These are phyloP conservation scores for Tuber brumale DNA, from an alignment of 495 filamentous ascomycete species.

Conservation along the genomic window DNA sequence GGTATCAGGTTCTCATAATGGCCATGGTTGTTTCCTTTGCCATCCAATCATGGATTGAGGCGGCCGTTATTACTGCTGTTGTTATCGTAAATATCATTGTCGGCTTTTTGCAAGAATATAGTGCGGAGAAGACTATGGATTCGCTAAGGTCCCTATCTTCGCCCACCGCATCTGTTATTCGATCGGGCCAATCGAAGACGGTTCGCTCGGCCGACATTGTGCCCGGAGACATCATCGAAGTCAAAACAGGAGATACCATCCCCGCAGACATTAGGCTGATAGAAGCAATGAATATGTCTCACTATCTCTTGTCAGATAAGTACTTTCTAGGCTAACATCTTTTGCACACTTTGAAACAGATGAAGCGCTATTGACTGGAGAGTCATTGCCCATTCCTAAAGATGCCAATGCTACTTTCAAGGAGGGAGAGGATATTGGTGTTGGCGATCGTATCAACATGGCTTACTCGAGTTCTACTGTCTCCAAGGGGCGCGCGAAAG, in stretches of 20 bases:
- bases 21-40: conserved; percentile 66
- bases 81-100: conserved; percentile 62
- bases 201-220: conserved; percentile 68
- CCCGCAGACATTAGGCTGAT: conserved; percentile 72
- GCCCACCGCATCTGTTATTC: conserved; percentile 67
- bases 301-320: conserved; percentile 46
- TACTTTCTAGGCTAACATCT: conserved; percentile 38
- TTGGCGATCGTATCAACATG: conserved; percentile 48
- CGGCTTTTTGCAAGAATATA: conserved; percentile 65
- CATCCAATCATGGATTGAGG: conserved; percentile 64
- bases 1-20: conserved; percentile 54
- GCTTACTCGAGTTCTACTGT: conserved; percentile 50
- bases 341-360: conserved; percentile 48
- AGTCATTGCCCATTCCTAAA: conserved; percentile 48
- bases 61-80: conserved; percentile 59
- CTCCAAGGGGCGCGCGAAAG: conserved; percentile 48
- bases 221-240: conserved; percentile 68
- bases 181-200: conserved; percentile 58
- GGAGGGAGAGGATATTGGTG: conserved; percentile 40
- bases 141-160: conserved; percentile 61
- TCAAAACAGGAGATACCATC: conserved; percentile 78
- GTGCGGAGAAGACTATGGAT: conserved; percentile 70
- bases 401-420: conserved; percentile 42
- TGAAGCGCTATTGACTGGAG: conserved; percentile 50
- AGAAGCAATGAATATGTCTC: conserved; percentile 62